These are phyloP conservation scores for Spergularia marina DNA, from an alignment of 148 eudicot species.

Conservation along the genomic window DNA sequence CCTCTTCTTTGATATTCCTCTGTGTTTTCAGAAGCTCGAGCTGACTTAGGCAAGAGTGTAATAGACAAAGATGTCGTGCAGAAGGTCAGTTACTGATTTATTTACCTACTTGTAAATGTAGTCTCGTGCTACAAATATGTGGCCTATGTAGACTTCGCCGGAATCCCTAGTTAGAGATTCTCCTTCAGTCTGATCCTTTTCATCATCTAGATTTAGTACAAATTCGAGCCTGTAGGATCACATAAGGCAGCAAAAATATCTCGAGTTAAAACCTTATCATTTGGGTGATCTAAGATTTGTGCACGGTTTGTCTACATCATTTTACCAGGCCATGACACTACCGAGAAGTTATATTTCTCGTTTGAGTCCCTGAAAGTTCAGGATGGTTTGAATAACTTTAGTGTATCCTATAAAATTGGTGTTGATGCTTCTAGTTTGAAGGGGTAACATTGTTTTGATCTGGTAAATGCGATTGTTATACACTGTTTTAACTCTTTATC, in stretches of 20 bases:
- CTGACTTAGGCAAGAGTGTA: slow-evolving; percentile 50
- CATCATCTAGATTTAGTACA: too few relatives aligned
- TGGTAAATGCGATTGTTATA: not conserved
- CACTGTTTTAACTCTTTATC: not conserved
- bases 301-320: not conserved
- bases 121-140: not conserved
- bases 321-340: not conserved
- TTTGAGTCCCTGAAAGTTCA: not conserved
- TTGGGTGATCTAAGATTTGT: not conserved
- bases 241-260: too few relatives aligned
- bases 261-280: too few relatives aligned
- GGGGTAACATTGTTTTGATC: not conserved
- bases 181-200: not conserved
- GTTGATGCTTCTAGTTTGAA: not conserved
- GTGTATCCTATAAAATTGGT: not conserved
- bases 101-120: not conserved
- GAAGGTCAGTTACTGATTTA: slow-evolving; percentile 47
- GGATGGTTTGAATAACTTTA: slow-evolving; percentile 1
- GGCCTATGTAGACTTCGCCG: not conserved
- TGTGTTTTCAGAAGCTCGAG: slow-evolving; percentile 58
- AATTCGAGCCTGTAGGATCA: too few relatives aligned
- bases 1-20: slow-evolving; percentile 12
- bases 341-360: too few relatives aligned
- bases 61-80: slow-evolving; percentile 83
- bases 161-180: not conserved